Evolutionary conservation across 2,329 filamentous ascomycete genomes (phyloP).

Genomic region (Fusarium phyllophilum): DNA sequence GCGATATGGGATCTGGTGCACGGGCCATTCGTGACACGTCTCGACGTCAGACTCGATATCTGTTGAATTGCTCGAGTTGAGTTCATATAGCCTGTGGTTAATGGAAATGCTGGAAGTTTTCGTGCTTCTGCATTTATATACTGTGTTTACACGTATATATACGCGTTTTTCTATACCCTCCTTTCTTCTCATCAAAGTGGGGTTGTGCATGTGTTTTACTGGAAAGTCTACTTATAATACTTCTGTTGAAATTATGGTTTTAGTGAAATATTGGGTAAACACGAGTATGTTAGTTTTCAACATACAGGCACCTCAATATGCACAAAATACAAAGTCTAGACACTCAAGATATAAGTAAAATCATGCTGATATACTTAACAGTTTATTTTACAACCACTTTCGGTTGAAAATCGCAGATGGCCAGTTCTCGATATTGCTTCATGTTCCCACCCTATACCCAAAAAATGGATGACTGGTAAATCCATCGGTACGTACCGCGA

Average conservation of each 20-base stretch:
- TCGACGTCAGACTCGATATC: slow-evolving; percentile 5
- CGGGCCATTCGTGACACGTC: slow-evolving; percentile 22
- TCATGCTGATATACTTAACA: not conserved
- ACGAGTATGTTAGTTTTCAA: not conserved
- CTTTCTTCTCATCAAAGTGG: not conserved
- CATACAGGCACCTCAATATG: not conserved
- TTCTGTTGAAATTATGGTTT: rapidly evolving
- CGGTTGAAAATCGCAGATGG: not conserved
- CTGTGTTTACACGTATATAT: not conserved
- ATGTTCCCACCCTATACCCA: slow-evolving; percentile 19
- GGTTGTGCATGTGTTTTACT: not conserved
- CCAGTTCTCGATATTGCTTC: not conserved
- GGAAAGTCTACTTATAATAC: not conserved
- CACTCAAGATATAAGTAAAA: not conserved
- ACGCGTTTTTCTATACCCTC: not conserved
- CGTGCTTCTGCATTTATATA: not conserved
- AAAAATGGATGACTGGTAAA: not conserved
- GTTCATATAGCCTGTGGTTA: not conserved
- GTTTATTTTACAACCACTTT: not conserved
- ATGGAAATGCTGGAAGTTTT: not conserved
- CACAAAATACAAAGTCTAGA: not conserved
- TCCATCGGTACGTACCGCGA: not conserved
- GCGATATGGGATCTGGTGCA: slow-evolving; percentile 18
- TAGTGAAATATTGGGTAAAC: not conserved
- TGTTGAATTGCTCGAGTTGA: slow-evolving; percentile 4